Evolutionary conservation across 2,329 filamentous ascomycete genomes (phyloP).

Genomic region (Corinectria fuckeliana): DNA sequence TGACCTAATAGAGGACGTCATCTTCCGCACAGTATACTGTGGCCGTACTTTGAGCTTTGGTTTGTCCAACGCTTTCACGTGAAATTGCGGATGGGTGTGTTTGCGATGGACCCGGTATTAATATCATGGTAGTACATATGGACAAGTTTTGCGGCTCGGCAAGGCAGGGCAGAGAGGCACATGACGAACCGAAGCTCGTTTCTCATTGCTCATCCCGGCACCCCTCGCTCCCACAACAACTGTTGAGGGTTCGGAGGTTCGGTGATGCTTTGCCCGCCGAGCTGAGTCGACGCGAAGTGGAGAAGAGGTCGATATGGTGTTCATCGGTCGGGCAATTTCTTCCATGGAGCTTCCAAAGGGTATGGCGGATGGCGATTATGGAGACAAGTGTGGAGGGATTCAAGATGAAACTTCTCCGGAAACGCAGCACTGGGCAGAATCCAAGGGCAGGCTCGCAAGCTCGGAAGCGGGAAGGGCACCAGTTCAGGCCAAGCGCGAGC

Average conservation of each 20-base stretch:
- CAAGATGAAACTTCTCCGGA: constrained; percentile 31
- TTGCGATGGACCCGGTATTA: background rate
- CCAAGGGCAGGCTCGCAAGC: background rate
- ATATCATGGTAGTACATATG: background rate
- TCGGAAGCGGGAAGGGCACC: background rate
- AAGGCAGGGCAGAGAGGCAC: background rate
- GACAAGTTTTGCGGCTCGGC: constrained; percentile 1
- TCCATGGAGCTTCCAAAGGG: constrained; percentile 31
- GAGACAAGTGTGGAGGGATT: constrained; percentile 25
- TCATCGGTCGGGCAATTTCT: constrained; percentile 21
- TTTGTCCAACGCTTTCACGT: constrained; percentile 4
- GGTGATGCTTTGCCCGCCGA: constrained; percentile 27
- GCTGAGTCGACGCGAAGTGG: constrained; percentile 37
- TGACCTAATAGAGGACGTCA: background rate
- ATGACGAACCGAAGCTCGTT: background rate
- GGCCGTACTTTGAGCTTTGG: constrained; percentile 18
- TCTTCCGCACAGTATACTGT: background rate
- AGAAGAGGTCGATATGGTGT: constrained; percentile 18
- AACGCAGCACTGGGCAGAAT: constrained; percentile 3
- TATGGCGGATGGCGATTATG: constrained; percentile 29
- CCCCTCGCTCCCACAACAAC: constrained; percentile 15
- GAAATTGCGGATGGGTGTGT: background rate
- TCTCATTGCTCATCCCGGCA: constrained; percentile 4
- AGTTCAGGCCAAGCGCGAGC: constrained; percentile 24
- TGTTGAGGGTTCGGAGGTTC: constrained; percentile 19